Conservation (phyloP, 345 rosid genomes). For the Erysimum cheiranthoides region DNA sequence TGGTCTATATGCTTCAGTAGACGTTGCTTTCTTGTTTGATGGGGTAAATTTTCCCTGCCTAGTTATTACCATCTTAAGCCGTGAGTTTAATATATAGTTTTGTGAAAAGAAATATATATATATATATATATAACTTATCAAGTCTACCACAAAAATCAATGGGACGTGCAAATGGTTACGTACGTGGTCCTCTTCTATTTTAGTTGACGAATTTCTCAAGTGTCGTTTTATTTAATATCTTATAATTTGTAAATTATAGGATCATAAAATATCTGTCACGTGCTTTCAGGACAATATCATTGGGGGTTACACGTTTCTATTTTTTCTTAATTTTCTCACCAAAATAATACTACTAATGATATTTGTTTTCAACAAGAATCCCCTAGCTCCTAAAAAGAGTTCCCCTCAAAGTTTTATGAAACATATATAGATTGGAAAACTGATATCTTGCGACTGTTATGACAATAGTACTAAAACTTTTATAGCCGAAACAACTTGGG, state of each 20-base stretch:
- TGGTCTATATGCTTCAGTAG: neutral
- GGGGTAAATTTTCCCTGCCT: neutral
- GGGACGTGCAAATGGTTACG: slow-evolving; percentile 41
- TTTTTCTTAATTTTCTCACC: slow-evolving; percentile 8
- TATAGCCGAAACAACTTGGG: too few species aligned
- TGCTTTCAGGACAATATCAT: slow-evolving; percentile 34
- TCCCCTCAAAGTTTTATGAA: too few species aligned
- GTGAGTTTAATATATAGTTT: neutral
- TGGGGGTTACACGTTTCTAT: slow-evolving; percentile 38
- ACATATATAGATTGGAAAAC: too few species aligned
- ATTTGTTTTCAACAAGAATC: neutral
- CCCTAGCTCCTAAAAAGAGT: neutral
- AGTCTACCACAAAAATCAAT: slow-evolving; percentile 7
- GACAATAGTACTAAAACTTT: too few species aligned
- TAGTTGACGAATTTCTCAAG: slow-evolving; percentile 18
- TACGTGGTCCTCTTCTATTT: slow-evolving; percentile 36
- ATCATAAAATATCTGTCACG: slow-evolving; percentile 39
- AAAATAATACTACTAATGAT: neutral
- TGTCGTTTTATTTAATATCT: slow-evolving; percentile 23
- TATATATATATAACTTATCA: slow-evolving; percentile 2
- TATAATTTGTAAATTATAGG: slow-evolving; percentile 24
- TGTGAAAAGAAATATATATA: neutral
- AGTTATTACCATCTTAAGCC: neutral
- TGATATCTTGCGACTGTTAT: too few species aligned
- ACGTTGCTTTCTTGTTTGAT: slow-evolving; percentile 7